Base-by-base conservation (phyloP, 768 basidiomycete genomes). In the Tricholoma flavovirens region DNA sequence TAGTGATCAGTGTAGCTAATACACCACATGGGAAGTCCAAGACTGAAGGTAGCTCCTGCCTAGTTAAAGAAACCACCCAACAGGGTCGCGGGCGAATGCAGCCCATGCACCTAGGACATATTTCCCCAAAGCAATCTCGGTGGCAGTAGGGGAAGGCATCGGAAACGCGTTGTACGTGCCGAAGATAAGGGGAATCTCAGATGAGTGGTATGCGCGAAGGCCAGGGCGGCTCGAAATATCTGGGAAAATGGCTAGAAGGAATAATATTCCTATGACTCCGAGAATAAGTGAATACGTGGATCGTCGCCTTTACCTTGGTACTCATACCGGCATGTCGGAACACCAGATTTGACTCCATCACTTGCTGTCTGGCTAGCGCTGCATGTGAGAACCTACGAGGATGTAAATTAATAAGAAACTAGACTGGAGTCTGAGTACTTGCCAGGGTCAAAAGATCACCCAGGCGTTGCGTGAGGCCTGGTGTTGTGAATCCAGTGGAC, bases 161-260 rank as follows among this genome's bases (percentile, higher is more conserved):
- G 64, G 52, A 33, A 65, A 70, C 30, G 56, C 51, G 54, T 66
- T 66, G 54, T 67, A 72, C 1, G 72, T 71, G 2, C 73, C 74
- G 49, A 76, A 78, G 30, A 74, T 67, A 26, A 74, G 59, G 0
- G 76, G 74, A 29, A 77, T 69, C 38, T 75, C 71, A 0, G 74
- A 69, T 0, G 70, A 66, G 38, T 77, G 75, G 56, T 69, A 75
- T 2, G 74, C 69, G 5, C 75, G 69, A 5, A 74, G 51, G 51
- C 71, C 70, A 0, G 68, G 63, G 5, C 68, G 66, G 11, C 59
- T 59, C 2, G 72, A 71, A 21, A 75, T 70, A 42, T 72, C 70
- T 3, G 68, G 68, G 57, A 75, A 76, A n/a, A 74, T 62, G 24
- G 63, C 73, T 75, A 45, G 4, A 9, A 35, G n/a, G 49, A 14